phyloP scores from a whole-genome alignment of 257 asterid species.

The Primulina huaijiensis region DNA sequence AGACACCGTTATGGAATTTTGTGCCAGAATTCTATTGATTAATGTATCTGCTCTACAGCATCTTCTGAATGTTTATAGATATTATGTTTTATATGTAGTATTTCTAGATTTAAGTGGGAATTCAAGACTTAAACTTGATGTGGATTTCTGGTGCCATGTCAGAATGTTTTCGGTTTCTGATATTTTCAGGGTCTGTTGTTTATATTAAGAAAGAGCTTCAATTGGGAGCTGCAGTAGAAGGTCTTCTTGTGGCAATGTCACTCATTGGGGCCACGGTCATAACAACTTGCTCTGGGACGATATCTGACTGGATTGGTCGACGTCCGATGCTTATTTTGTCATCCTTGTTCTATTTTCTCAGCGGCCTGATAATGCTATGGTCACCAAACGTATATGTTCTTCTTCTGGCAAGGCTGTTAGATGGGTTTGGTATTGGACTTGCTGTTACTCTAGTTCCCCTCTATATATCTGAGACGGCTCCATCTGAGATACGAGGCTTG shows the following conservation, averaged over 20 bases:
- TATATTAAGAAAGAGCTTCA: slow-evolving; percentile 64
- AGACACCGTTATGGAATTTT: too few species aligned
- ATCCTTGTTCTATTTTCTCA: slow-evolving; percentile 60
- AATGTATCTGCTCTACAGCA: background rate
- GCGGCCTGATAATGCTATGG: slow-evolving; percentile 82
- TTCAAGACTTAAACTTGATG: slow-evolving; percentile 3
- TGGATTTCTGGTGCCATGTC: background rate
- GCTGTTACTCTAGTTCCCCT: slow-evolving; percentile 76
- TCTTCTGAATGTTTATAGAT: background rate
- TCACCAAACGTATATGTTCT: slow-evolving; percentile 71
- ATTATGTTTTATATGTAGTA: too few species aligned
- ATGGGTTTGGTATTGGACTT: slow-evolving; percentile 76
- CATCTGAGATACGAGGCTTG: slow-evolving; percentile 70
- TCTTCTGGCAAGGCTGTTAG: slow-evolving; percentile 67
- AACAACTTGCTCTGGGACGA: slow-evolving; percentile 76
- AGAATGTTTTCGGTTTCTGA: slow-evolving; percentile 6
- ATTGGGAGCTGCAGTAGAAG: slow-evolving; percentile 51
- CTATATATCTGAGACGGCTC: slow-evolving; percentile 84
- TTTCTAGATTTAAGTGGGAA: background rate
- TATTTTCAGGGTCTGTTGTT: slow-evolving; percentile 54
- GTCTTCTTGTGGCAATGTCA: slow-evolving; percentile 77
- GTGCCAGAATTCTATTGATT: background rate
- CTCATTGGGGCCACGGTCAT: slow-evolving; percentile 77
- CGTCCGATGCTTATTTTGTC: slow-evolving; percentile 81
- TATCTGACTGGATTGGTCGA: slow-evolving; percentile 62